Conservation (phyloP, 345 rosid species). For the Aquilaria sinensis region DNA sequence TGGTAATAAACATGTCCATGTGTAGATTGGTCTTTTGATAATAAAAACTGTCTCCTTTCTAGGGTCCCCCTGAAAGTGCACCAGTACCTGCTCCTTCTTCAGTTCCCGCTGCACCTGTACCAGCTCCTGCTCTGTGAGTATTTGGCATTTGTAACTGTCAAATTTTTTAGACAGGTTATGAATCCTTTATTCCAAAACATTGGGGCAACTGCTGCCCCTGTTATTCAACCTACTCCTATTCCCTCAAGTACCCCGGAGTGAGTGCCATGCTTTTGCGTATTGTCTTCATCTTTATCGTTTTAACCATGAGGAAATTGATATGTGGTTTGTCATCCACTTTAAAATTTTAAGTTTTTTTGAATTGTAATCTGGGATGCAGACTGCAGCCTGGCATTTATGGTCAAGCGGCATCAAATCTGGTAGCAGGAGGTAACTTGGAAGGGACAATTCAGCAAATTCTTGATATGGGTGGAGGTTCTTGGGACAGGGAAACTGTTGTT, state of each 20-base stretch:
- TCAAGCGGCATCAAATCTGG: slow-evolving; percentile 84
- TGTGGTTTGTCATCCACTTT: background rate
- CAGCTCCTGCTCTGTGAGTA: slow-evolving; percentile 28
- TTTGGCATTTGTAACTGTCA: background rate
- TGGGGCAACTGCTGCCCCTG: slow-evolving; percentile 22
- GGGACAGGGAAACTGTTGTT: slow-evolving; percentile 85
- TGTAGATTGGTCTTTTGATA: no score
- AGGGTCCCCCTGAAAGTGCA: slow-evolving; percentile 46
- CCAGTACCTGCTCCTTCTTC: slow-evolving; percentile 21
- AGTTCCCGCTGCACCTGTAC: slow-evolving; percentile 26
- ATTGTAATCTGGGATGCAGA: slow-evolving; percentile 27
- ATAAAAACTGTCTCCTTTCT: slow-evolving; percentile 1
- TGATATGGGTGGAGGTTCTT: slow-evolving; percentile 93
- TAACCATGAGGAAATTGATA: no score
- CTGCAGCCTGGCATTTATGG: slow-evolving; percentile 51
- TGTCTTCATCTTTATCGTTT: slow-evolving; percentile 4
- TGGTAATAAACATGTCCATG: no score
- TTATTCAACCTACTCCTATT: slow-evolving; percentile 29
- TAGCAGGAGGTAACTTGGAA: slow-evolving; percentile 78
- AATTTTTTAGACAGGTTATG: background rate
- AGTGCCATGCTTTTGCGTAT: slow-evolving; percentile 11
- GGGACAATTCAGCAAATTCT: slow-evolving; percentile 83
- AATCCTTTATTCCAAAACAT: background rate
- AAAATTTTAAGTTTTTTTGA: background rate
- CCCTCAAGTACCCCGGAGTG: slow-evolving; percentile 22